A percentile compares a stretch with the other conserved stretches of the same genome.
phyloP scores from a whole-genome alignment of 257 asterid genomes.

The Solanum rostratum region DNA sequence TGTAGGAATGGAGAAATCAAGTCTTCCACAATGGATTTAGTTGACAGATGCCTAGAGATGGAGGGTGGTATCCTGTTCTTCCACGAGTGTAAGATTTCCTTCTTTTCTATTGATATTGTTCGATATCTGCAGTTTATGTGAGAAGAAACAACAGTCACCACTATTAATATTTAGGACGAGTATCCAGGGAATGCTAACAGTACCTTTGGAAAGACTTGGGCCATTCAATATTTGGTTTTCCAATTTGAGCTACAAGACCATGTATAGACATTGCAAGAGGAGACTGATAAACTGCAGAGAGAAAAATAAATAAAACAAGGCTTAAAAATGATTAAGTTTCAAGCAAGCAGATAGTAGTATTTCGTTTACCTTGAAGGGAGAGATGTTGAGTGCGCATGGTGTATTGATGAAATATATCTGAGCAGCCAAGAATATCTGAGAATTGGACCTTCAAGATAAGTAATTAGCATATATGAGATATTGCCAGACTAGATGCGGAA shows the following conservation, averaged over 20 bases:
- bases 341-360: constrained; percentile 7
- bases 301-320: constrained; percentile 7
- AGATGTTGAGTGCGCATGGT: constrained; percentile 74
- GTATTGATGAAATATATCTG: constrained; percentile 59
- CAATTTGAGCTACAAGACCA: constrained; percentile 65
- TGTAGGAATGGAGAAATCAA: constrained; percentile 67
- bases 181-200: neutral
- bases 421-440: constrained; percentile 57
- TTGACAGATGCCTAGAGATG: constrained; percentile 85
- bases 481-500: neutral
- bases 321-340: neutral
- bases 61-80: constrained; percentile 53
- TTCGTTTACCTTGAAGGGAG: constrained; percentile 66
- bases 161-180: neutral
- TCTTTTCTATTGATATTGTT: constrained; percentile 51
- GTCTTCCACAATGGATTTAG: constrained; percentile 73
- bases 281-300: constrained; percentile 77
- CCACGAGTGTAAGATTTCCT: constrained; percentile 72
- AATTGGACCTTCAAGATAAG: constrained; percentile 55
- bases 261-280: constrained; percentile 63
- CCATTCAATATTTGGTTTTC: constrained; percentile 76
- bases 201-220: constrained; percentile 93
- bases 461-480: neutral
- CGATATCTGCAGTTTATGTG: constrained; percentile 42
- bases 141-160: constrained; percentile 5